A percentile compares a stretch with the other conserved stretches of the same genome.
Conservation (phyloP, 208 protist genomes). For the Leishmania mexicana region DNA sequence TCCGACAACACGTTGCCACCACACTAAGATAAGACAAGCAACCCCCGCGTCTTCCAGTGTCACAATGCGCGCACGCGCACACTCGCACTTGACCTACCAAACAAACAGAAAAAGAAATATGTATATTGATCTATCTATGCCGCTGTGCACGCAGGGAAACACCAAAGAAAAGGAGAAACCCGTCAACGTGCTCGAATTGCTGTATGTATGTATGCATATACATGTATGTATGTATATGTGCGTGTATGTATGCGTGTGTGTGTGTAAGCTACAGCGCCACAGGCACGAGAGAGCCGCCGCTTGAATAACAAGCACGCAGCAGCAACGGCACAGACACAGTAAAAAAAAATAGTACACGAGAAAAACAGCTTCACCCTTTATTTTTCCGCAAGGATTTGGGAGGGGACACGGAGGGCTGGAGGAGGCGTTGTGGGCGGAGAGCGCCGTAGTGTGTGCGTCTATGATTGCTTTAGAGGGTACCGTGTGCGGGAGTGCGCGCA, state of each 20-base stretch:
- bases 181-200: not conserved
- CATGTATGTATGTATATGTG: not conserved
- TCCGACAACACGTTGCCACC: not conserved
- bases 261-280: not conserved
- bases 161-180: not conserved
- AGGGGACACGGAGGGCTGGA: not conserved
- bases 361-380: not conserved
- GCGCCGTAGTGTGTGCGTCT: not conserved
- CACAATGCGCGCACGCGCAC: not conserved
- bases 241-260: not conserved
- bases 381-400: not conserved
- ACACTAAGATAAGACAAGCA: not conserved
- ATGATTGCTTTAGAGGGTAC: not conserved
- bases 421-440: not conserved
- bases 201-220: not conserved
- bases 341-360: not conserved
- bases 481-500: constrained; percentile 9
- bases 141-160: not conserved
- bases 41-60: not conserved
- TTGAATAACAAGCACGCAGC: not conserved
- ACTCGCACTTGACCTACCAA: not conserved
- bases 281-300: not conserved
- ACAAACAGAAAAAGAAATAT: not conserved
- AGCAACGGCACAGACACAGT: not conserved
- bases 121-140: constrained; percentile 2